Evolutionary conservation across 2,329 filamentous ascomycete genomes (phyloP), one percentile per base, ranked within the genome.

Genomic region (Colletotrichum scovillei): DNA sequence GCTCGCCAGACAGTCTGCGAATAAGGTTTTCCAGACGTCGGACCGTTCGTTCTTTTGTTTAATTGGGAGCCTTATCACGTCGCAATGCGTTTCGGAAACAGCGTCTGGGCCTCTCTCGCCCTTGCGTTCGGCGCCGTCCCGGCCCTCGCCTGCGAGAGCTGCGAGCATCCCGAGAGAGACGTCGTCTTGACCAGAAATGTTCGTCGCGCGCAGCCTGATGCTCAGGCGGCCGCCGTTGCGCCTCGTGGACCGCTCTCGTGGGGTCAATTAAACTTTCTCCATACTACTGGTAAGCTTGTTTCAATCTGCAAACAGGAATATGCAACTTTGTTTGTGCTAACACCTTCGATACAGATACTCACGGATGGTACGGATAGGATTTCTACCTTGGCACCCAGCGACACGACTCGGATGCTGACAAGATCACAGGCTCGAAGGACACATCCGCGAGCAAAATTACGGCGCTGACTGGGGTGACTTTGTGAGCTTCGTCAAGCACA

Each of bases 401-500:
- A 30, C 2, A 62, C 22, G 4, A 11, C 24, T 8, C 16, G 0
- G n/a, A n/a, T 4, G 11, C 55, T 62, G 46, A 59, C 30, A 19
- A 2, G 7, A 19, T 12, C 2, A 24, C n/a, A 71, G 90, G 90
- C 83, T 91, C 22, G 87, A 89, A 76, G 88, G 89, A 4, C 88
- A 91, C 77, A 79, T 92, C 74, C 90, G 91, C 76, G 88, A 92
- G 80, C 83, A 86, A 76, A 91, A 91, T 77, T 92, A 91, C 74
- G 89, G 90, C 53, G 90, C 90, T 2, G 91, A 92, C 77, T 92
- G 90, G 89, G 91, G 91, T 28, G 91, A 92, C 78, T 92, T 88
- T 79, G 89, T 90, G 55, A 88, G 88, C 67, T 92, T 92, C 77
- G 85, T 87, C 14, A 86, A 85, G 63, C 87, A 87, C 74, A 91